phyloP scores from a whole-genome alignment of 2,329 filamentous ascomycete species.

The Calonectria ilicicola region DNA sequence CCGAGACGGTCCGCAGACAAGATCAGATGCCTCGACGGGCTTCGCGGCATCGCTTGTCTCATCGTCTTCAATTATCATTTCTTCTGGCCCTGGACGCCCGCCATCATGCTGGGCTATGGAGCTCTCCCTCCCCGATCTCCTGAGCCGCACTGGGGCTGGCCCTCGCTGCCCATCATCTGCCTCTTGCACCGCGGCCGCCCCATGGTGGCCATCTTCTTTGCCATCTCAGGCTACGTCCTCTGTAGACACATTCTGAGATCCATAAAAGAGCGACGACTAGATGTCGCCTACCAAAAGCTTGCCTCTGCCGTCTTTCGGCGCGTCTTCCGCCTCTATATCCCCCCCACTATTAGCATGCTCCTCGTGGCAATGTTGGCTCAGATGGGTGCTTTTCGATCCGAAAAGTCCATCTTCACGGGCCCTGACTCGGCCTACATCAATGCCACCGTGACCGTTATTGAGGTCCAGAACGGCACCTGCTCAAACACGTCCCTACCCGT shows the following conservation, averaged over 20 bases:
- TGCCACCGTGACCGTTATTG: conserved; percentile 47
- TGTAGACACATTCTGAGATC: conserved; percentile 52
- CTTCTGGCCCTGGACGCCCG: conserved; percentile 54
- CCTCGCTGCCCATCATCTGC: conserved; percentile 53
- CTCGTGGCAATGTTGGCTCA: conserved; percentile 53
- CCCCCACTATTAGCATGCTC: conserved; percentile 55
- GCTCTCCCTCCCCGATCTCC: conserved; percentile 50
- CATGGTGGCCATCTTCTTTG: conserved; percentile 59
- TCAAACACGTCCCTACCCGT: conserved; percentile 44
- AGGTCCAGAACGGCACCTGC: conserved; percentile 36
- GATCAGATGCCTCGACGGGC: conserved; percentile 54
- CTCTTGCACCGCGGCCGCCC: conserved; percentile 54
- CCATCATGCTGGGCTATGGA: conserved; percentile 55
- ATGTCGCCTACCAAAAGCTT: conserved; percentile 51
- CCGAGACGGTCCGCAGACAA: conserved; percentile 44
- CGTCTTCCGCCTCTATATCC: conserved; percentile 54
- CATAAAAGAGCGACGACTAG: conserved; percentile 51
- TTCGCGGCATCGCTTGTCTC: conserved; percentile 56
- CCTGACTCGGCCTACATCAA: conserved; percentile 55
- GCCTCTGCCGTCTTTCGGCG: conserved; percentile 53
- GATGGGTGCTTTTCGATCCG: conserved; percentile 50
- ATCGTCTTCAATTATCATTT: conserved; percentile 58
- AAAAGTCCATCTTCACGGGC: conserved; percentile 50
- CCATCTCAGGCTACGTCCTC: conserved; percentile 57
- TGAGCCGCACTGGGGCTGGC: conserved; percentile 48